These are phyloP conservation scores for Brasenia schreberi DNA, from an alignment of 164 flowering plant species.

Conservation along the genomic window DNA sequence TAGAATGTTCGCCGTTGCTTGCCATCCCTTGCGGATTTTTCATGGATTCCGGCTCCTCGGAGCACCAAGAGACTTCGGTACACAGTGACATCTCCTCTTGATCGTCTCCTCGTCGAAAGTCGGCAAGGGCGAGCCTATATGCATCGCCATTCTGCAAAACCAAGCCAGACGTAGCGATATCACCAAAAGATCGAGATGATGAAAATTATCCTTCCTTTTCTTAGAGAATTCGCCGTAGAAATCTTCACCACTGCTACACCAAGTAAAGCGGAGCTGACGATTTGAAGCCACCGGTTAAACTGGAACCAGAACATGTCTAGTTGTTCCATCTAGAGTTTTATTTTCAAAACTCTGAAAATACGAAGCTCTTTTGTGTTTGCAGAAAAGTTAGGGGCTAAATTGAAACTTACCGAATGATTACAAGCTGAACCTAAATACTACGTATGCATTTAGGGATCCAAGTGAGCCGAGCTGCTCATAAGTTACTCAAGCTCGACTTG, in stretches of 20 bases:
- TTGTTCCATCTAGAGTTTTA: too few relatives aligned
- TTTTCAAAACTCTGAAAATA: too few relatives aligned
- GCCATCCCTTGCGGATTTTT: slow-evolving; percentile 2
- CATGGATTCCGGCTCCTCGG: slow-evolving; percentile 18
- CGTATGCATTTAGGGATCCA: too few relatives aligned
- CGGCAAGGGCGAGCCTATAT: neutral
- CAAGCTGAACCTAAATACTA: too few relatives aligned
- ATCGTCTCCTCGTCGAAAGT: neutral
- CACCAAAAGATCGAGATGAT: slow-evolving; percentile 44
- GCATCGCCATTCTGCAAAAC: neutral
- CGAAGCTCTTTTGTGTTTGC: too few relatives aligned
- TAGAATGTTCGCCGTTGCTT: slow-evolving; percentile 3
- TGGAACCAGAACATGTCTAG: too few relatives aligned
- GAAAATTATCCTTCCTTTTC: slow-evolving; percentile 16
- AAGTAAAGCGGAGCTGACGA: too few relatives aligned
- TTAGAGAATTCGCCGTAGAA: slow-evolving; percentile 4
- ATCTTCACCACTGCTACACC: slow-evolving; percentile 20
- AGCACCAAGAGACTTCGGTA: slow-evolving; percentile 20
- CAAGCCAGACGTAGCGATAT: slow-evolving; percentile 23
- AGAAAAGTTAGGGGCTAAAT: too few relatives aligned
- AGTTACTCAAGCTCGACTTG: too few relatives aligned
- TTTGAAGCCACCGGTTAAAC: too few relatives aligned
- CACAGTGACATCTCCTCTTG: slow-evolving; percentile 10
- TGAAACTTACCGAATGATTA: too few relatives aligned
- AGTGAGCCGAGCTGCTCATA: too few relatives aligned